Percentiles rank a stretch among this genome's conserved stretches.
Evolutionary conservation across 306 rosid genomes (phyloP).

Genomic region (Cicer judaicum): DNA sequence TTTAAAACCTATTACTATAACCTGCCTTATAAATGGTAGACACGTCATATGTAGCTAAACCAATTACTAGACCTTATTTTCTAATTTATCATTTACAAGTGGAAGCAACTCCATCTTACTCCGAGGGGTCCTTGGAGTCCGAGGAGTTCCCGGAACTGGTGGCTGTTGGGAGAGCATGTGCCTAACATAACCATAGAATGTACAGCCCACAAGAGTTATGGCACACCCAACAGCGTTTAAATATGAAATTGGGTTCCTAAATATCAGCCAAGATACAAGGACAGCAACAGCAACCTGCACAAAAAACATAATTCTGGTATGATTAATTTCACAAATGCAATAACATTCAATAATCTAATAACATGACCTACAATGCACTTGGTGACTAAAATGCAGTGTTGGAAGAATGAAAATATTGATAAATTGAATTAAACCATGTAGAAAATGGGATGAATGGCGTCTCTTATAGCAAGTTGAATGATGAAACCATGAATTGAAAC

Average conservation of each 20-base stretch:
- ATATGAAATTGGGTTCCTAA: conserved; percentile 83
- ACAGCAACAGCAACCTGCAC: conserved; percentile 96
- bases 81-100: conserved; percentile 94
- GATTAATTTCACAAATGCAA: neutral
- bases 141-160: conserved; percentile 69
- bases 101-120: conserved; percentile 84
- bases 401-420: neutral
- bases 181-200: conserved; percentile 93
- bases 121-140: conserved; percentile 87
- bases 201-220: conserved; percentile 87
- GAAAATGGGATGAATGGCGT: neutral
- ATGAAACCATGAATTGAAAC: conserved; percentile 7
- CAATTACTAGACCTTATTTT: conserved; percentile 66
- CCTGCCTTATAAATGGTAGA: conserved; percentile 39
- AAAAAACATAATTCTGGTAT: conserved; percentile 6
- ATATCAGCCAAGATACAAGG: conserved; percentile 93
- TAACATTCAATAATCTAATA: neutral
- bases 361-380: neutral
- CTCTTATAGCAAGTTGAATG: too few species aligned
- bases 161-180: conserved; percentile 84
- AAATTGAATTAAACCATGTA: conserved; percentile 21
- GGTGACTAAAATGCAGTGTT: neutral
- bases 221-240: conserved; percentile 84
- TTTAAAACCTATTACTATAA: conserved; percentile 53
- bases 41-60: conserved; percentile 38